Evolutionary conservation across 2,329 filamentous ascomycete species (phyloP).

Genomic region (Alternaria alternata): DNA sequence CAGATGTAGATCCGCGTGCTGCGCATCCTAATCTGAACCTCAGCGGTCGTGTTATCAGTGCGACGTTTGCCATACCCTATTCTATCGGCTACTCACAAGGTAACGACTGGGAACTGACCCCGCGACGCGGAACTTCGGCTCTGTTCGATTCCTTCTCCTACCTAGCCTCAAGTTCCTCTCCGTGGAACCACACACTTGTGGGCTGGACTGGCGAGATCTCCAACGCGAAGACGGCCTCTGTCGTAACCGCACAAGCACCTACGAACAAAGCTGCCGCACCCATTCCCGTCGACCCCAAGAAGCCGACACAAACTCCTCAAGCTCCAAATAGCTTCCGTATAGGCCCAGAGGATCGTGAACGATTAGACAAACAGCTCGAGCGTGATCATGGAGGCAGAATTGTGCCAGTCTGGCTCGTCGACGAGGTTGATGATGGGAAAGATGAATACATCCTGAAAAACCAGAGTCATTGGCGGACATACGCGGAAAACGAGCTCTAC

Average conservation of each 20-base stretch:
- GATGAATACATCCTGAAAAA: conserved; percentile 78
- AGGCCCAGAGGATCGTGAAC: conserved; percentile 71
- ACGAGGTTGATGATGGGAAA: conserved; percentile 74
- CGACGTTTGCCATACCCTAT: conserved; percentile 70
- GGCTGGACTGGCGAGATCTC: conserved; percentile 88
- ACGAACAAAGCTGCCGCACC: conserved; percentile 80
- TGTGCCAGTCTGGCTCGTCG: conserved; percentile 86
- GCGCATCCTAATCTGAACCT: conserved; percentile 66
- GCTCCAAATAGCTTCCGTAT: conserved; percentile 75
- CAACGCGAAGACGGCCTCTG: conserved; percentile 39
- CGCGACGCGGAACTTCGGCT: conserved; percentile 86
- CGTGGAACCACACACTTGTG: conserved; percentile 91
- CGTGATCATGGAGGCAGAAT: conserved; percentile 79
- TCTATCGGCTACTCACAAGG: conserved; percentile 62
- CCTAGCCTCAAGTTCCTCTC: conserved; percentile 81
- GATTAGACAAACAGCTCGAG: conserved; percentile 76
- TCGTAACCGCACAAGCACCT: conserved; percentile 57
- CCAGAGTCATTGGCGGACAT: conserved; percentile 85
- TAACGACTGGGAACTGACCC: conserved; percentile 71
- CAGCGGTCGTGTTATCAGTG: conserved; percentile 70
- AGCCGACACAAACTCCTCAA: conserved; percentile 65
- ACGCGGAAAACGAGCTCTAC: conserved; percentile 91
- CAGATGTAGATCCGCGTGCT: conserved; percentile 62
- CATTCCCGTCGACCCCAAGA: conserved; percentile 72
- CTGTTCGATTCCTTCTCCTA: conserved; percentile 91